phyloP scores from a whole-genome alignment of 768 basidiomycete species.

The Rubroboletus pulcherrimus region DNA sequence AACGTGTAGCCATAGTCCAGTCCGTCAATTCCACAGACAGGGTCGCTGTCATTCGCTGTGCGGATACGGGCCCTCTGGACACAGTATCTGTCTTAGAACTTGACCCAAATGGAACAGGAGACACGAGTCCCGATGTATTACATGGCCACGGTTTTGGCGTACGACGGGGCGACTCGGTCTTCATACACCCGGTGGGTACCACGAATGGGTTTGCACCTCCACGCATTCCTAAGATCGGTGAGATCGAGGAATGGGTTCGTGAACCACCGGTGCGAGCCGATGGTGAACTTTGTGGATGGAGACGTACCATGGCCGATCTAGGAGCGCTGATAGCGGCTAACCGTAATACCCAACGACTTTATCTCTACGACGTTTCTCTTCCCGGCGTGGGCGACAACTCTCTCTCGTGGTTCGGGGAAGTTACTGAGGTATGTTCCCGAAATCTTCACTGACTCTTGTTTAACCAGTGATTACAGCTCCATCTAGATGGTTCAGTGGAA shows the following conservation, averaged over 20 bases:
- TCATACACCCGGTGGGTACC: conserved; percentile 66
- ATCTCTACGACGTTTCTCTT: conserved; percentile 42
- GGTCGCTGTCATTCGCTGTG: conserved; percentile 62
- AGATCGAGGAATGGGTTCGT: conserved; percentile 76
- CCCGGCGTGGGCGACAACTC: conserved; percentile 38
- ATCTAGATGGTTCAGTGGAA: conserved; percentile 68
- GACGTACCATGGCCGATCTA: conserved; percentile 66
- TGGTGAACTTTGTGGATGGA: conserved; percentile 63
- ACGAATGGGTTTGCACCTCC: conserved; percentile 71
- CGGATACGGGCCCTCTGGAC: conserved; percentile 52
- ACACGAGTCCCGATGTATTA: conserved; percentile 41
- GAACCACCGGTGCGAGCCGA: conserved; percentile 48
- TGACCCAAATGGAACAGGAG: conserved; percentile 74
- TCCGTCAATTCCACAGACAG: conserved; percentile 68
- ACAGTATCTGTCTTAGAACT: conserved; percentile 82
- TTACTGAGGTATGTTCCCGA: conserved; percentile 53
- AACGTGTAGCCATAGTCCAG: conserved; percentile 71
- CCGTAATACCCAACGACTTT: conserved; percentile 36
- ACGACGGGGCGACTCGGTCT: conserved; percentile 78
- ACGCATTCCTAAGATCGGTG: conserved; percentile 78
- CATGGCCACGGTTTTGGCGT: conserved; percentile 69
- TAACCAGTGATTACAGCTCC: conserved; percentile 44
- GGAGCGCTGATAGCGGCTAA: conserved; percentile 54
- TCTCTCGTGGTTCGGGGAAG: conserved; percentile 85
- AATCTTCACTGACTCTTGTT: conserved; percentile 4